Evolutionary conservation across 345 rosid species (phyloP), one percentile per base, ranked within the genome.

Genomic region (Gynandropsis gynandra): DNA sequence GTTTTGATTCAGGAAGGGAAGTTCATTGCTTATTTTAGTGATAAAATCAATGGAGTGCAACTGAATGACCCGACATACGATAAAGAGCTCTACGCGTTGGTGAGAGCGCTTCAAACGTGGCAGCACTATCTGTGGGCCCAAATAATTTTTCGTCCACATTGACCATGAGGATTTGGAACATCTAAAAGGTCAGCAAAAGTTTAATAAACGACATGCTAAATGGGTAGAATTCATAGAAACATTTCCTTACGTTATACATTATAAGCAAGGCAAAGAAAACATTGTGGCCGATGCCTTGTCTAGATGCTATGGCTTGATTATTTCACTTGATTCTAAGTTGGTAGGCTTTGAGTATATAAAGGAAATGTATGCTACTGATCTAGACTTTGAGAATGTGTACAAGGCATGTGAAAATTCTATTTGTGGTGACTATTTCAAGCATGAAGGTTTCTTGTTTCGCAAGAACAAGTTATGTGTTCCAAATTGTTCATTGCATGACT

Each of bases 41-140:
- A 45, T 10, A 56, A 56, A 15, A 6, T 56, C 1, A 56, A 31
- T 27, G 40, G 39, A 10, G 24, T 16, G 21, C 4, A 12, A 5
- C 4, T 42, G 4, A 56, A 42, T 4, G 42, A 56, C 7, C 40
- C 5, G 4, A 42, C 37, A 24, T 42, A 56, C 44, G 52, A 56
- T 27, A 56, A 56, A 0, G 27, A 56, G 16, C 17, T 56, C 4
- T 56, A 42, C 29, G 31, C 29, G 5, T 42, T 56, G 24, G 0
- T 43, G n/a, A 27, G 40, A 27, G 8, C 40, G 9, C 16, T 12
- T 1, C 16, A 27, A 1, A 41, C 0, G 1, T 16, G 24, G 12
- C 16, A 55, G 15, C 21, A 42, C 17, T 41, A 42, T 41, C 10
- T 24, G 4, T 55, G 9, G 7, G n/a, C 10, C 38, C 10, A 55